Base-by-base conservation (phyloP, 768 basidiomycete genomes). In the Lactifluus echinatus region DNA sequence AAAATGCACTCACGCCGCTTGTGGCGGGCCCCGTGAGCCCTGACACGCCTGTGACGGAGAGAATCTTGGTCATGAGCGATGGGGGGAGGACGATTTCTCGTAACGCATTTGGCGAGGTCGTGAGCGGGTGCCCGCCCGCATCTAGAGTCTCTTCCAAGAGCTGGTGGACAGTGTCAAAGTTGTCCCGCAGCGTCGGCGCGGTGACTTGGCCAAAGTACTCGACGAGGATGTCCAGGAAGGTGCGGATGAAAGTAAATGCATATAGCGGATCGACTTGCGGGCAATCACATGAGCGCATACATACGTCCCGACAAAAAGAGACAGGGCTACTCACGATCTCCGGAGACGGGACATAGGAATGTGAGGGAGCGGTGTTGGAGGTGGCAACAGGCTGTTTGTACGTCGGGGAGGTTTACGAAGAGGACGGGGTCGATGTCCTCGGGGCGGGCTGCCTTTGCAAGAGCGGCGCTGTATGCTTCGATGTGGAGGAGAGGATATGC, bases 81-180 rank as follows among this genome's bases (percentile, higher is more conserved):
- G 94, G 93, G 1, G 93, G 90, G 1, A 96, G 78, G 7, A 98
- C 91, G 59, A 98, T 94, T 65, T 98, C 94, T 24, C 91, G 84
- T 2, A 98, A 76, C 19, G 90, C 85, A 65, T 91, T 94, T 2
- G 86, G 78, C 55, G 91, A 90, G 3, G 92, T 98, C 6, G 93
- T 96, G 36, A 94, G 75, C 0, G 93, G 93, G 67, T 93, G 86
- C 0, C 94, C 93, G 11, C 91, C 88, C 8, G 92, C 84, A 67
- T 95, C 93, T 26, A 98, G 74, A n/a, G 90, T 93, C 72, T 98
- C 94, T 72, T 95, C 94, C 29, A 96, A 78, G 17, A 98, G 81
- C 89, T 95, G 93, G 66, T 97, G 95, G 7, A 96, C 93, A 24
- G 91, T 82, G 66, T 97, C 94, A 69, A 96, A 95, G 69, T 95